Evolutionary conservation across 495 filamentous ascomycete species (phyloP), one percentile per base, ranked within the genome.

Genomic region (Aspergillus carlsbadensis): DNA sequence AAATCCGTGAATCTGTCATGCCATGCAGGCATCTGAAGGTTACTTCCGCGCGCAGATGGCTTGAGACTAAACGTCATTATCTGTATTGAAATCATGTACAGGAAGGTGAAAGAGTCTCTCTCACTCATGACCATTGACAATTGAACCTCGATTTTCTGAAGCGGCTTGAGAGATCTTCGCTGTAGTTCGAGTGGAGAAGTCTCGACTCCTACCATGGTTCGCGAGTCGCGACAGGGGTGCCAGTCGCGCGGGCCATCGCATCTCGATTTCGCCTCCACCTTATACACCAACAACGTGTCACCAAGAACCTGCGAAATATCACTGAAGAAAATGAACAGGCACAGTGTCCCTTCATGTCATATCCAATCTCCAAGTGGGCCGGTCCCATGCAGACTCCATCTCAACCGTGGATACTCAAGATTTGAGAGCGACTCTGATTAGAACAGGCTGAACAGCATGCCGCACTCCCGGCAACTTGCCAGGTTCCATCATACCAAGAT

Each of bases 31-130:
- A 15, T 20, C 6, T 2, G 13, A 18, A 31, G 22, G 5, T 31
- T 45, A n/a, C 42, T 45, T 24, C 6, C 10, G 33, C 14, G 10
- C 18, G 47, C 47, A 15, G 47, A 21, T 10, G 47, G 26, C 18
- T 35, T 17, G 15, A 33, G 36, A 15, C n/a, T 36, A 3, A 49
- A 49, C 47, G 47, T 50, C 47, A 26, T 50, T 50, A 13, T 39
- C 20, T 50, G 47, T 10, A 1, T 21, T 11, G 22, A 15, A 29
- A 22, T 37, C 7, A 50, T 50, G 34, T 14, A 49, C 22, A 22
- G 33, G 31, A 31, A 39, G 37, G 34, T 20, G 33, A 18, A n/a
- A 29, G 41, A 44, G 41, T 26, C 18, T 44, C 2, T 20, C 21
- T 5, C n/a, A n/a, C n/a, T n/a, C n/a, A n/a, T n/a, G n/a, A n/a